These are phyloP conservation scores for Hypoxylon intermedium DNA, from an alignment of 495 filamentous ascomycete genomes.

Conservation along the genomic window DNA sequence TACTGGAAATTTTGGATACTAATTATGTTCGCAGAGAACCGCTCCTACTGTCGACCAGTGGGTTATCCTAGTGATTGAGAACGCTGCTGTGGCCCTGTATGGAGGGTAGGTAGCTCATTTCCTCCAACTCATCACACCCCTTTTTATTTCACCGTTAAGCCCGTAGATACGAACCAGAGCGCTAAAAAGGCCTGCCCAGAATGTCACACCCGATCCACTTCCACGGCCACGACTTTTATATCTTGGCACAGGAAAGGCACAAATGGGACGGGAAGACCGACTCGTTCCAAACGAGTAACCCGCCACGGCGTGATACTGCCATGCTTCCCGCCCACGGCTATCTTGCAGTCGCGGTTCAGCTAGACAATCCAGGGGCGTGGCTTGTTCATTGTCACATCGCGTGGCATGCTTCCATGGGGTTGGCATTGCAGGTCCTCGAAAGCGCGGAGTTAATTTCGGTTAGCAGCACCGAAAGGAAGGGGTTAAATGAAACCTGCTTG, in stretches of 20 bases:
- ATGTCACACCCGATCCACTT: slow-evolving; percentile 62
- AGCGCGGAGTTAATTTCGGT: too few relatives aligned
- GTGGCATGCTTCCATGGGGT: slow-evolving; percentile 58
- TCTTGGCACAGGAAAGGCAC: slow-evolving; percentile 59
- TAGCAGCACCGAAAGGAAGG: too few relatives aligned
- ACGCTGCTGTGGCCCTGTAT: too few relatives aligned
- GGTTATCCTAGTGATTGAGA: too few relatives aligned
- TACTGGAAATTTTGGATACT: too few relatives aligned
- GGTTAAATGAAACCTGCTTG: too few relatives aligned
- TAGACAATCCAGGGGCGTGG: slow-evolving; percentile 51
- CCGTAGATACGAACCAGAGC: slow-evolving; percentile 41
- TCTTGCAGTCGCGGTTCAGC: slow-evolving; percentile 34
- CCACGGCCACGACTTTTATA: slow-evolving; percentile 67
- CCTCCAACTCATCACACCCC: too few relatives aligned
- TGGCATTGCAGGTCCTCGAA: slow-evolving; percentile 59
- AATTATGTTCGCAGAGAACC: too few relatives aligned
- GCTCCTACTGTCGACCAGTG: too few relatives aligned
- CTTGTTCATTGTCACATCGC: slow-evolving; percentile 58
- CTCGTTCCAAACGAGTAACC: slow-evolving; percentile 23
- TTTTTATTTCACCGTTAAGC: too few relatives aligned
- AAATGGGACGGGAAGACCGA: slow-evolving; percentile 39
- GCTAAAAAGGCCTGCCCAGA: slow-evolving; percentile 49
- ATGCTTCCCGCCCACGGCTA: slow-evolving; percentile 49
- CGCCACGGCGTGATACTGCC: slow-evolving; percentile 48
- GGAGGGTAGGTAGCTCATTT: too few relatives aligned